Conservation (phyloP, 179 eudicot species). For the Heliamphora pulchella region DNA sequence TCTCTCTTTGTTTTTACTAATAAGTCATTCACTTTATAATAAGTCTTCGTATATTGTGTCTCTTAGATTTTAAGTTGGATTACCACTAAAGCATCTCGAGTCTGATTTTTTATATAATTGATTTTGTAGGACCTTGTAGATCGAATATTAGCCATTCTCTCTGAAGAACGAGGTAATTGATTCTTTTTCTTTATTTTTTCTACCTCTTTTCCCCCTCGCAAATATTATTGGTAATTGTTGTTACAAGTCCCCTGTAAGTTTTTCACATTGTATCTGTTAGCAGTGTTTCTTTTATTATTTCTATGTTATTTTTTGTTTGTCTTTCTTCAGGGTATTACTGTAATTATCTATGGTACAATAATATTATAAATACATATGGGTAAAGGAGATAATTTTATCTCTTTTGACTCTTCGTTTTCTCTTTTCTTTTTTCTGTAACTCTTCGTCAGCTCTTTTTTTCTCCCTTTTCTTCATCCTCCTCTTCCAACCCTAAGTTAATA, state of each 20-base stretch:
- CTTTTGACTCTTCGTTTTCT: too few species aligned
- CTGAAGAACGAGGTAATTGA: slow-evolving; percentile 74
- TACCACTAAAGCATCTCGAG: background rate
- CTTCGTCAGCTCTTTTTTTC: too few species aligned
- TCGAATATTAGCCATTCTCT: slow-evolving; percentile 60
- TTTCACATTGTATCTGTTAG: background rate
- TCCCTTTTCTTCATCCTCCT: too few species aligned
- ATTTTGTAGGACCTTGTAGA: slow-evolving; percentile 80
- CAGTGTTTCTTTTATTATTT: background rate
- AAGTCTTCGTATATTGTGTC: background rate
- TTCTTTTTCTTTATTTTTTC: slow-evolving; percentile 5
- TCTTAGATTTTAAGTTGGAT: background rate
- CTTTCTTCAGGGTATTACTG: too few species aligned
- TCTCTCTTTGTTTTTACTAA: background rate
- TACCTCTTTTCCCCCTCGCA: background rate
- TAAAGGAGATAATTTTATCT: too few species aligned
- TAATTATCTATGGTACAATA: too few species aligned
- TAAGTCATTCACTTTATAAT: background rate
- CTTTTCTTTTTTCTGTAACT: too few species aligned
- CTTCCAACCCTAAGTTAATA: too few species aligned
- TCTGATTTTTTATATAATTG: background rate
- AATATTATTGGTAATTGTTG: background rate
- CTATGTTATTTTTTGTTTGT: too few species aligned
- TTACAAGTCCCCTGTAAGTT: background rate
- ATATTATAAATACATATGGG: too few species aligned